phyloP scores from a whole-genome alignment of 495 filamentous ascomycete species.

The Corynascus novoguineensis region DNA sequence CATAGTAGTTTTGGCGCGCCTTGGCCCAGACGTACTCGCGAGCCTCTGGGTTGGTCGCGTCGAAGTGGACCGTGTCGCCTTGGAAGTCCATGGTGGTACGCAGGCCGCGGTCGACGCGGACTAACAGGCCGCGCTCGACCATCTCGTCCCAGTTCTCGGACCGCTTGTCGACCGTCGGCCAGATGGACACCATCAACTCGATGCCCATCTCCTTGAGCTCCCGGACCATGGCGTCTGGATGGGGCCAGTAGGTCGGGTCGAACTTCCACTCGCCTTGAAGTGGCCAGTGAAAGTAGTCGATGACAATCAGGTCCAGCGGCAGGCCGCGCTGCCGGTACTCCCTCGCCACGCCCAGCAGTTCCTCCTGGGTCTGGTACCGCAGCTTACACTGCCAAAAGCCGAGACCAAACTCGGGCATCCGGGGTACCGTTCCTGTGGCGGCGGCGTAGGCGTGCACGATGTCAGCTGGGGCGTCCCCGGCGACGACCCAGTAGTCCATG shows the following conservation, averaged over 20 bases:
- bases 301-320: conserved; percentile 53
- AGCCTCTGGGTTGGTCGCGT: conserved; percentile 51
- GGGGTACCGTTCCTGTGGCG: conserved; percentile 49
- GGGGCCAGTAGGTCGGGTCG: conserved; percentile 53
- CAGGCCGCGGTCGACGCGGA: conserved; percentile 50
- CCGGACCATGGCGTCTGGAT: conserved; percentile 48
- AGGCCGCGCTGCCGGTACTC: conserved; percentile 48
- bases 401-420: conserved; percentile 59
- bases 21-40: conserved; percentile 51
- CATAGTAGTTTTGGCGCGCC: conserved; percentile 51
- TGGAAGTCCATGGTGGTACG: conserved; percentile 46
- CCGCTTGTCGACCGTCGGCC: conserved; percentile 51
- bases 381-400: conserved; percentile 61
- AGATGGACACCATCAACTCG: conserved; percentile 55
- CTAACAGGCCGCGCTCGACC: conserved; percentile 48
- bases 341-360: conserved; percentile 48
- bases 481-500: conserved; percentile 56
- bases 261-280: conserved; percentile 56
- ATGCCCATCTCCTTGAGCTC: conserved; percentile 49
- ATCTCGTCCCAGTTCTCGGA: conserved; percentile 52
- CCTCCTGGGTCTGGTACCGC: conserved; percentile 55
- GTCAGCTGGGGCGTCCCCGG: conserved; percentile 47
- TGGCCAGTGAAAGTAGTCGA: conserved; percentile 59
- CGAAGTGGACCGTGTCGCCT: conserved; percentile 51
- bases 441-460: conserved; percentile 49